Evolutionary conservation across 768 basidiomycete species (phyloP).

Genomic region (Podaxis sp.): DNA sequence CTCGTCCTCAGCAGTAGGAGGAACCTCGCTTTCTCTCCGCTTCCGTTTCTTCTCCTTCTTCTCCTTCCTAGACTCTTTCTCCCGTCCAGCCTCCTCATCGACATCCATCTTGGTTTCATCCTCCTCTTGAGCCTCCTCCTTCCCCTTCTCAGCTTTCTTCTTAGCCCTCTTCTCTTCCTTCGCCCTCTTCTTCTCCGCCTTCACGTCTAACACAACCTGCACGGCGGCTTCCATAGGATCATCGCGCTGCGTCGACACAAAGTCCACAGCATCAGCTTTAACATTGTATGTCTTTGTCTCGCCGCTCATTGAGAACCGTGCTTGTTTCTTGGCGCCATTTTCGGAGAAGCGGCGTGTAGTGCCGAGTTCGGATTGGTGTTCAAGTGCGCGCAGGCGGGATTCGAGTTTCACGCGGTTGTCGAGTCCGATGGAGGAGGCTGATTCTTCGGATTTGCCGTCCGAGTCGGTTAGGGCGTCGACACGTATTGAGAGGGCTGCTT

Average conservation of each 20-base stretch:
- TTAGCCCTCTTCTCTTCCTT: conserved; percentile 78
- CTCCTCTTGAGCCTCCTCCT: conserved; percentile 33
- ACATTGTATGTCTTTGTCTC: conserved; percentile 83
- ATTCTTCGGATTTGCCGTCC: conserved; percentile 81
- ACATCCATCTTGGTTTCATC: conserved; percentile 36
- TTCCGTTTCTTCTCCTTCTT: conserved; percentile 33
- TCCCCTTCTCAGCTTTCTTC: conserved; percentile 52
- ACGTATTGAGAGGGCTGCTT: conserved; percentile 94
- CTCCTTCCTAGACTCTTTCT: conserved; percentile 32
- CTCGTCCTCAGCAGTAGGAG: conserved; percentile 30
- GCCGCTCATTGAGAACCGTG: conserved; percentile 76
- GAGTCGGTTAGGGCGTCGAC: conserved; percentile 94
- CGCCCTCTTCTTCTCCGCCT: conserved; percentile 79
- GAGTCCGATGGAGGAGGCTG: conserved; percentile 83
- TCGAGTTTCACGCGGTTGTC: conserved; percentile 95
- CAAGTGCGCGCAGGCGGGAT: conserved; percentile 84
- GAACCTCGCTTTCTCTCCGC: conserved; percentile 38
- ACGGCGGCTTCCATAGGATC: conserved; percentile 73
- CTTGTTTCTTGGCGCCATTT: conserved; percentile 58
- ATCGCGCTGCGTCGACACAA: conserved; percentile 80
- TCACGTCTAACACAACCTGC: conserved; percentile 72
- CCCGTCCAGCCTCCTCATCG: conserved; percentile 22
- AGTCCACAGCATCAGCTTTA: conserved; percentile 74
- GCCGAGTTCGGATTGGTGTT: conserved; percentile 72
- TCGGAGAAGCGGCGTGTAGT: conserved; percentile 65